Evolutionary conservation across 257 asterid species (phyloP).

Genomic region (Capsicum pubescens): DNA sequence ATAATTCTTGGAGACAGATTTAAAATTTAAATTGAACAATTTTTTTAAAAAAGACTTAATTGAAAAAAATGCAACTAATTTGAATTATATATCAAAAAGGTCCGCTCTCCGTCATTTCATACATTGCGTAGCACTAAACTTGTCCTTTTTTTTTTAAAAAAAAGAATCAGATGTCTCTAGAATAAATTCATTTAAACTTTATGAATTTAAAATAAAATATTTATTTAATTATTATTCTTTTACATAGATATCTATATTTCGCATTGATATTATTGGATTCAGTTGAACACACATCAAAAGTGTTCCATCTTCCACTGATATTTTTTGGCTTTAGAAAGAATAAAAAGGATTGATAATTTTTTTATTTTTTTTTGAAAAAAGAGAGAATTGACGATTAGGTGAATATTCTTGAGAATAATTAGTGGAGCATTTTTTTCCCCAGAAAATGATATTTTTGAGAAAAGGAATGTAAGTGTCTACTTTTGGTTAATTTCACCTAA

Average conservation of each 20-base stretch:
- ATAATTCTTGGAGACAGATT: background rate
- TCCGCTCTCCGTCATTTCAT: background rate
- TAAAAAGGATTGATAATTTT: background rate
- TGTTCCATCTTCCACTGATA: background rate
- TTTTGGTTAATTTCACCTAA: constrained; percentile 17
- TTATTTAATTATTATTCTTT: background rate
- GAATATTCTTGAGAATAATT: constrained; percentile 11
- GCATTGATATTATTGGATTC: background rate
- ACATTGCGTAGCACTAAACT: background rate
- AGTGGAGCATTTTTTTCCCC: background rate
- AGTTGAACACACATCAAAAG: background rate
- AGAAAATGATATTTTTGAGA: background rate
- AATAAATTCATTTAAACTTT: background rate
- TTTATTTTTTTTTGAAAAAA: background rate
- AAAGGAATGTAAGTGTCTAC: background rate
- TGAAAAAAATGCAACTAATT: background rate
- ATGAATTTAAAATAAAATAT: background rate
- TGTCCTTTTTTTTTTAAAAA: background rate
- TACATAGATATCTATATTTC: background rate
- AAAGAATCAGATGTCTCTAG: background rate
- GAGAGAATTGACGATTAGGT: constrained; percentile 11
- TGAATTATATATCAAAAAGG: background rate
- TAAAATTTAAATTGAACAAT: background rate
- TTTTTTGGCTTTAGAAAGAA: background rate
- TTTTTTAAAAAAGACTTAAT: background rate